Evolutionary conservation across 441 rosid genomes (phyloP).

Genomic region (Bocquillonia castaneifolia): DNA sequence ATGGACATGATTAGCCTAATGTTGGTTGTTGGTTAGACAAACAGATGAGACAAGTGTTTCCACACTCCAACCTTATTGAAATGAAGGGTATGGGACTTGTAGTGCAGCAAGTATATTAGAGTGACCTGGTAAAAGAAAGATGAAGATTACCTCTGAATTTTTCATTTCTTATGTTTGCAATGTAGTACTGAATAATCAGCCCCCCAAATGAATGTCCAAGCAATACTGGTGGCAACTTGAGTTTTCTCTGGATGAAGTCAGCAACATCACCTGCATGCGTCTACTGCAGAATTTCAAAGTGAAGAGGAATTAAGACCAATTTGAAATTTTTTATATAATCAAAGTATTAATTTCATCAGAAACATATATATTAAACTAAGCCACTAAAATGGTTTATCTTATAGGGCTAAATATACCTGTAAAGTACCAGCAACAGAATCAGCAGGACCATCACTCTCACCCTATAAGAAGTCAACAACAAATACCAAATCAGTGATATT

Average conservation of each 20-base stretch:
- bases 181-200: conserved; percentile 66
- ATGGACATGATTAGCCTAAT: background rate
- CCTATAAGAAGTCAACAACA: conserved; percentile 37
- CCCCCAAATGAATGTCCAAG: conserved; percentile 94
- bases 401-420: conserved; percentile 41
- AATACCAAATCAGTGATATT: conserved; percentile 18
- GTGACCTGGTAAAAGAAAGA: background rate
- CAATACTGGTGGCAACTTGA: conserved; percentile 55
- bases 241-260: conserved; percentile 53
- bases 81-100: background rate
- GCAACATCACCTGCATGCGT: conserved; percentile 84
- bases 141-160: conserved; percentile 36
- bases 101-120: background rate
- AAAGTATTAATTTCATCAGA: background rate
- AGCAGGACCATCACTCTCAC: conserved; percentile 73
- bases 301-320: conserved; percentile 20
- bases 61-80: background rate
- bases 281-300: conserved; percentile 47
- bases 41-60: background rate
- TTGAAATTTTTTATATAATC: background rate
- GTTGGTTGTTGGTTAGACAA: background rate
- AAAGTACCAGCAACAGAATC: conserved; percentile 70
- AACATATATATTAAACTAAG: background rate
- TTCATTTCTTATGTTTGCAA: conserved; percentile 46
- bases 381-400: conserved; percentile 14